These are phyloP conservation scores for Aspergillus flavus DNA, from an alignment of 2,329 filamentous ascomycete species.

Conservation along the genomic window DNA sequence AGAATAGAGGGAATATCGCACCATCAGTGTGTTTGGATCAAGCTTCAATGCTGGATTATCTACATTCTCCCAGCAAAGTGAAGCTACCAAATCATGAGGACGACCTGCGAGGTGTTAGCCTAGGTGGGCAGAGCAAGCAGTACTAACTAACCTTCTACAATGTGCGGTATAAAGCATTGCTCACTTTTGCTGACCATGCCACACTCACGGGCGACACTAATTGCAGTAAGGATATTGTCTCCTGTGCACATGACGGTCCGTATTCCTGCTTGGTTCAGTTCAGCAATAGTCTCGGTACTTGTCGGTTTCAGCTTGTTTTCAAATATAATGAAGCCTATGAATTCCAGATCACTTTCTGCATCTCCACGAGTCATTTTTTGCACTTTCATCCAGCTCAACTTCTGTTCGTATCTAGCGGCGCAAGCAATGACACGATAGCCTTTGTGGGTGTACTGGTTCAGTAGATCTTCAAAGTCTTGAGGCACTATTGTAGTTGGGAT, in stretches of 20 bases:
- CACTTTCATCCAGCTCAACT: slow-evolving; percentile 89
- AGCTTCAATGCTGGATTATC: slow-evolving; percentile 78
- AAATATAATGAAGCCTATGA: slow-evolving; percentile 96
- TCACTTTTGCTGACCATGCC: slow-evolving; percentile 76
- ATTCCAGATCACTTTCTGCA: slow-evolving; percentile 80
- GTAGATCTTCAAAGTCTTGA: slow-evolving; percentile 81
- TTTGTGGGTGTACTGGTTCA: slow-evolving; percentile 90
- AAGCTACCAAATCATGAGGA: slow-evolving; percentile 70
- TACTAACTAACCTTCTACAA: slow-evolving; percentile 64
- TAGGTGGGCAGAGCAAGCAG: neutral
- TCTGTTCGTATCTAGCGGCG: slow-evolving; percentile 83
- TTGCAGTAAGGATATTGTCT: slow-evolving; percentile 95
- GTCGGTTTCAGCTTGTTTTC: slow-evolving; percentile 96
- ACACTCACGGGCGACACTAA: slow-evolving; percentile 92
- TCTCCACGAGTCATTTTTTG: slow-evolving; percentile 90
- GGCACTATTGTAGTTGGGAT: slow-evolving; percentile 60
- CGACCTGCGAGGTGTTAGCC: slow-evolving; percentile 55
- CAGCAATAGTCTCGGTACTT: slow-evolving; percentile 77
- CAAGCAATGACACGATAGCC: slow-evolving; percentile 97
- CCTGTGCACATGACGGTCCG: slow-evolving; percentile 95
- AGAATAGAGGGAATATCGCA: slow-evolving; percentile 37
- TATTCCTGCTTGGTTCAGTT: slow-evolving; percentile 81
- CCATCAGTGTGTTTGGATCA: slow-evolving; percentile 74
- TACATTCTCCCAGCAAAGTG: slow-evolving; percentile 89
- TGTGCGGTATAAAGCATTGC: slow-evolving; percentile 91